A percentile compares a stretch with the other conserved stretches of the same genome.
Conservation (phyloP, 768 basidiomycete genomes). For the Xerocomellus intermedius region DNA sequence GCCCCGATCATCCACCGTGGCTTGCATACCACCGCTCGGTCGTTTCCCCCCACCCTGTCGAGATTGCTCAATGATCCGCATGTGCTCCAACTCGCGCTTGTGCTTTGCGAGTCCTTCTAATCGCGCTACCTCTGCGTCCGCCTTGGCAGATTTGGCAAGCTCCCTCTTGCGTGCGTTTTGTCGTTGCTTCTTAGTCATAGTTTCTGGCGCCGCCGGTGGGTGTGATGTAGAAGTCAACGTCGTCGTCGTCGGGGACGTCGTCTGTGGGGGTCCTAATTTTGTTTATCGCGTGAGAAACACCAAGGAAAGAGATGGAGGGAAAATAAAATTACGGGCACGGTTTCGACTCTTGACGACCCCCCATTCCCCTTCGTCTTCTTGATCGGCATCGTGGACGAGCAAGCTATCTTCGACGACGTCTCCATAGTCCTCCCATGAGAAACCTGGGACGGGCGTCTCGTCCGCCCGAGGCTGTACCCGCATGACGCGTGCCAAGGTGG, state of each 20-base stretch:
- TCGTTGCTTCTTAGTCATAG: conserved; percentile 65
- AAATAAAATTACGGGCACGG: conserved; percentile 39
- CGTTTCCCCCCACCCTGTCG: conserved; percentile 26
- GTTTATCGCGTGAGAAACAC: not conserved
- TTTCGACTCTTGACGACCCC: conserved; percentile 64
- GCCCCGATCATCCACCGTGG: conserved; percentile 54
- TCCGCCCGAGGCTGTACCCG: conserved; percentile 59
- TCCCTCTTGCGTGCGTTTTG: conserved; percentile 64
- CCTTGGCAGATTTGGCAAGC: conserved; percentile 55
- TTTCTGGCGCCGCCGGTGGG: conserved; percentile 39
- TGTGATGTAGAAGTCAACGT: conserved; percentile 11
- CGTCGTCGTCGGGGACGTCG: conserved; percentile 7
- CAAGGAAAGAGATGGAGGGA: not conserved
- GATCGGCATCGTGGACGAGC: conserved; percentile 57
- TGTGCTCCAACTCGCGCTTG: conserved; percentile 56
- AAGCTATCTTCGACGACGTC: conserved; percentile 45
- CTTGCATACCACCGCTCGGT: conserved; percentile 59
- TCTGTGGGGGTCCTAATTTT: conserved; percentile 16
- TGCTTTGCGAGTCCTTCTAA: conserved; percentile 54
- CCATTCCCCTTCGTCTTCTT: conserved; percentile 77
- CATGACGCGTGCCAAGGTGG: conserved; percentile 62
- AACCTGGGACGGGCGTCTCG: conserved; percentile 60
- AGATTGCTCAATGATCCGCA: conserved; percentile 47
- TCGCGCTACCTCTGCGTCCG: conserved; percentile 51
- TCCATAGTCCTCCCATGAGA: conserved; percentile 78